Conservation (phyloP, 441 rosid species). For the Corymbia calophylla region DNA sequence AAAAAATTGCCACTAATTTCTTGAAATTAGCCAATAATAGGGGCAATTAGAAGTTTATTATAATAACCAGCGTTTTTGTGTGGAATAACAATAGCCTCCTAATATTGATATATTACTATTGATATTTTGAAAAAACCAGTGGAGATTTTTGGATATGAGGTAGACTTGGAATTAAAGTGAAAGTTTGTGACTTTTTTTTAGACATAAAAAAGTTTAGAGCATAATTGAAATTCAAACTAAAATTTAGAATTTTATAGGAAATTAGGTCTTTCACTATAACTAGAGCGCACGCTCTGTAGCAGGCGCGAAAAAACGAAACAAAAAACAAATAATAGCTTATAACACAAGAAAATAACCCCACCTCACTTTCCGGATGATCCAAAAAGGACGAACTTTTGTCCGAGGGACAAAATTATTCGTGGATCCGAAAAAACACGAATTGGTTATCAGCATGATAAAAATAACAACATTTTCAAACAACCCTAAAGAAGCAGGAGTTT, state of each 20-base stretch:
- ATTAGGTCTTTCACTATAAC: neutral
- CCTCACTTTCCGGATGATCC: neutral
- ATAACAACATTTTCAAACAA: neutral
- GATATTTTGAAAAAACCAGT: no score
- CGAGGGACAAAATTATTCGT: no score
- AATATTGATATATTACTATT: no score
- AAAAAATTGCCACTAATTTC: neutral
- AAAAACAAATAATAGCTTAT: no score
- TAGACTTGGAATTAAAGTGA: neutral
- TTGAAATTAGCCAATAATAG: no score
- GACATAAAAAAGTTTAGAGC: neutral
- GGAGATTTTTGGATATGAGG: neutral
- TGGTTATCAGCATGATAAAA: neutral
- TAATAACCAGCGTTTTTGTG: neutral
- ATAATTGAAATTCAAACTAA: no score
- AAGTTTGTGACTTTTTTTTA: neutral
- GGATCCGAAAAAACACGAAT: neutral
- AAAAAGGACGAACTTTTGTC: no score
- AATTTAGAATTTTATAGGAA: no score
- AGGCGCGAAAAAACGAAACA: neutral
- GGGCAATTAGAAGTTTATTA: fast-evolving
- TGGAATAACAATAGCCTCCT: neutral
- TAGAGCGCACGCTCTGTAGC: neutral
- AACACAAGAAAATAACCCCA: neutral
- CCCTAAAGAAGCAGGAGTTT: no score